Conservation (phyloP, 768 basidiomycete genomes). For the Tephrocybe sp. region DNA sequence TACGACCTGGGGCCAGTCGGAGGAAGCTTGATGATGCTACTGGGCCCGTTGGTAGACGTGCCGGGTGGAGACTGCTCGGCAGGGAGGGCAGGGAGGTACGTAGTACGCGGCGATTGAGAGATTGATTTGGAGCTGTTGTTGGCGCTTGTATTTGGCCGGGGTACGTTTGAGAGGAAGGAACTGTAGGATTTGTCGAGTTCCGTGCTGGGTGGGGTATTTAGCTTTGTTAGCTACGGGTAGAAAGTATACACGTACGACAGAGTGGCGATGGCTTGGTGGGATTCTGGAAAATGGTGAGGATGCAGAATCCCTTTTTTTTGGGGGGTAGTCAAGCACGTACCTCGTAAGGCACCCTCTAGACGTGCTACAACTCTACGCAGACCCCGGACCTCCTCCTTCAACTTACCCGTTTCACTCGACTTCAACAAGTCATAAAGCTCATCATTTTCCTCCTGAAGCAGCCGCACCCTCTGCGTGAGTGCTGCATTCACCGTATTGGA, state of each 20-base stretch:
- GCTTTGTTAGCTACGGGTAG: conserved; percentile 12
- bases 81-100: conserved; percentile 34
- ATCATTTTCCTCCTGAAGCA: conserved; percentile 85
- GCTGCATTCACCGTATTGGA: conserved; percentile 67
- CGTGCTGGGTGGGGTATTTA: conserved; percentile 37
- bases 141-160: conserved; percentile 35
- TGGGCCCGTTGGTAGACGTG: conserved; percentile 23
- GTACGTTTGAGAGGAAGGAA: conserved; percentile 38
- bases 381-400: conserved; percentile 79
- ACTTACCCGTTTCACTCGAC: conserved; percentile 70
- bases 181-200: conserved; percentile 80
- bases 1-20: conserved; percentile 81
- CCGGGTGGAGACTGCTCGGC: conserved; percentile 9
- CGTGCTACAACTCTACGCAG: conserved; percentile 64
- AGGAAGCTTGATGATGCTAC: conserved; percentile 45
- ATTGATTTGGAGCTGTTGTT: conserved; percentile 34
- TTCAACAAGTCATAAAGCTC: conserved; percentile 78
- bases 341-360: conserved; percentile 74
- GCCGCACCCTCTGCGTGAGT: conserved; percentile 66
- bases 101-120: conserved; percentile 46
- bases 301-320: not conserved
- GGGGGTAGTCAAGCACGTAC: conserved; percentile 29
- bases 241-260: conserved; percentile 59
- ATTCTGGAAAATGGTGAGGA: conserved; percentile 47
- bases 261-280: conserved; percentile 65